Percentiles rank a stretch among this genome's conserved stretches.
These are phyloP conservation scores for Lojkania enalia DNA, from an alignment of 2,329 filamentous ascomycete species.

Conservation along the genomic window DNA sequence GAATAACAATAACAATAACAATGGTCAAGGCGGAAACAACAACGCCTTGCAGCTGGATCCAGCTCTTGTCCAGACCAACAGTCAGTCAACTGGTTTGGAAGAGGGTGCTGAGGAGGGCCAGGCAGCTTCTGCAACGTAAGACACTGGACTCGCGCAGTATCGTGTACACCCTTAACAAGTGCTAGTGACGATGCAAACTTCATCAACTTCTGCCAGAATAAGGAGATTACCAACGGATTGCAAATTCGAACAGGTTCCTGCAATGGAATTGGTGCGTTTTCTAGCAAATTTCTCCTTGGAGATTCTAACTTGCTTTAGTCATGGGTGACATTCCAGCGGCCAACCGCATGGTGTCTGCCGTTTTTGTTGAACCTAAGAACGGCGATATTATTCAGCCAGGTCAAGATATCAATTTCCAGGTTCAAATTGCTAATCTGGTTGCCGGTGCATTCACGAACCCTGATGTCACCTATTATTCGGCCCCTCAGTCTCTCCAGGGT, in stretches of 20 bases:
- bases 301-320: conserved; percentile 35
- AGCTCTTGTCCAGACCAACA: conserved; percentile 49
- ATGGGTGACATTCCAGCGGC: conserved; percentile 60
- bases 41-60: conserved; percentile 38
- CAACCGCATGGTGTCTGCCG: conserved; percentile 58
- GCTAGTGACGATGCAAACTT: conserved; percentile 57
- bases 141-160: too few species aligned
- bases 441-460: conserved; percentile 61
- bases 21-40: conserved; percentile 20
- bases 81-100: conserved; percentile 46
- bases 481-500: conserved; percentile 54
- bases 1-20: conserved; percentile 17
- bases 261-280: conserved; percentile 55
- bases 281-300: conserved; percentile 1
- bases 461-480: conserved; percentile 57
- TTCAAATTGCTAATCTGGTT: conserved; percentile 55
- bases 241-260: conserved; percentile 57
- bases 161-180: conserved; percentile 6
- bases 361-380: conserved; percentile 54
- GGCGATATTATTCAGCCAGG: conserved; percentile 46
- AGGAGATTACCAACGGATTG: conserved; percentile 59
- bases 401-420: conserved; percentile 52
- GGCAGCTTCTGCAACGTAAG: conserved; percentile 53
- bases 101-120: conserved; percentile 45
- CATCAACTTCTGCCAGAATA: conserved; percentile 62